A percentile compares a stretch with the other conserved stretches of the same genome.
Evolutionary conservation across 2,329 filamentous ascomycete genomes (phyloP).

Genomic region (Sporothrix humicola): DNA sequence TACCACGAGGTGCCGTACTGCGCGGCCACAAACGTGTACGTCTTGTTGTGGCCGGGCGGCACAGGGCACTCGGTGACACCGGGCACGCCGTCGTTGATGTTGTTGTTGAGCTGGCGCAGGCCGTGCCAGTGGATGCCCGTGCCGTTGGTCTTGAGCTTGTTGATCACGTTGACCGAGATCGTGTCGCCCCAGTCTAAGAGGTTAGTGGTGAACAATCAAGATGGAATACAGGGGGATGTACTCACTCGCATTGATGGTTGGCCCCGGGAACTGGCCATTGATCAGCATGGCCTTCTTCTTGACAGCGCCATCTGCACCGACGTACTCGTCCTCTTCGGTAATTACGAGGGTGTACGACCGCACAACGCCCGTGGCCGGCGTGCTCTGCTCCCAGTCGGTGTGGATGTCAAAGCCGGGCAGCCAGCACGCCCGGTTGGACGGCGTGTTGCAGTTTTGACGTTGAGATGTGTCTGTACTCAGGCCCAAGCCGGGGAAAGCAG

Average conservation of each 20-base stretch:
- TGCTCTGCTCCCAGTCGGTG: slow-evolving; percentile 36
- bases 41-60: slow-evolving; percentile 44
- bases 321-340: slow-evolving; percentile 35
- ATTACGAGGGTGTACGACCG: slow-evolving; percentile 35
- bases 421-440: slow-evolving; percentile 36
- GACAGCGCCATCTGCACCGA: not conserved
- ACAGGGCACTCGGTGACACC: slow-evolving; percentile 54
- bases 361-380: slow-evolving; percentile 34
- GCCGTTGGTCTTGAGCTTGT: slow-evolving; percentile 32
- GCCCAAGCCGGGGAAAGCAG: not conserved
- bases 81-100: slow-evolving; percentile 53
- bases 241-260: slow-evolving; percentile 18
- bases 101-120: slow-evolving; percentile 52
- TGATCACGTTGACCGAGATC: not conserved
- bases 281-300: slow-evolving; percentile 37
- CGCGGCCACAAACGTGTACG: slow-evolving; percentile 46
- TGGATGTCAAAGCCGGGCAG: slow-evolving; percentile 35
- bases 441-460: slow-evolving; percentile 33
- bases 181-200: slow-evolving; percentile 3
- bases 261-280: slow-evolving; percentile 28
- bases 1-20: slow-evolving; percentile 53
- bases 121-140: slow-evolving; percentile 58
- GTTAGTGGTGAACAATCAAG: not conserved
- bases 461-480: not conserved
- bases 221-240: not conserved